A percentile compares a stretch with the other conserved stretches of the same genome.
Evolutionary conservation across 2,329 filamentous ascomycete species (phyloP).

Genomic region (Aaosphaeria arxii): DNA sequence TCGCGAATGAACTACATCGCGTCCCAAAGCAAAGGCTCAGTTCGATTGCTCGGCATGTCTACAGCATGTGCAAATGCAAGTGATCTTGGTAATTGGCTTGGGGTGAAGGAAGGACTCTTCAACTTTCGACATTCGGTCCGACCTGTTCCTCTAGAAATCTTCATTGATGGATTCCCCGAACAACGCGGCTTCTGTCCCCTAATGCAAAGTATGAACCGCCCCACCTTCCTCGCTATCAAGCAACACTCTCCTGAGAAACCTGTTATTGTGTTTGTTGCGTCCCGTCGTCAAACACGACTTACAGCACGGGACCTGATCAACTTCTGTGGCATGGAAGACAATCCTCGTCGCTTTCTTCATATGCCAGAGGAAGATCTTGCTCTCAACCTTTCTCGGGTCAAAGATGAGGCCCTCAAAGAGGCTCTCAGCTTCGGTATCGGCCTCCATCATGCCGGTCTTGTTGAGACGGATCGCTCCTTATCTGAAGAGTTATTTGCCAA

Average conservation of each 20-base stretch:
- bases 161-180: slow-evolving; percentile 96
- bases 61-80: slow-evolving; percentile 95
- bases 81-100: slow-evolving; percentile 93
- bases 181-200: slow-evolving; percentile 92
- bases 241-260: slow-evolving; percentile 94
- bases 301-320: slow-evolving; percentile 97
- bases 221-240: slow-evolving; percentile 94
- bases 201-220: slow-evolving; percentile 99
- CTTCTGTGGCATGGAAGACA: slow-evolving; percentile 97
- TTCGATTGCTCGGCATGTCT: slow-evolving; percentile 96
- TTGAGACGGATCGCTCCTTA: slow-evolving; percentile 88
- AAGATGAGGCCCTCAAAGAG: slow-evolving; percentile 88
- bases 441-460: slow-evolving; percentile 92
- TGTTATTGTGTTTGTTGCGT: slow-evolving; percentile 97
- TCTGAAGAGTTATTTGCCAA: slow-evolving; percentile 93
- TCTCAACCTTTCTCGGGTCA: slow-evolving; percentile 81
- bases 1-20: slow-evolving; percentile 97
- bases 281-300: slow-evolving; percentile 86
- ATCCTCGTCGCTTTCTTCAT: slow-evolving; percentile 84
- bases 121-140: slow-evolving; percentile 97
- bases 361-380: slow-evolving; percentile 96
- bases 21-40: slow-evolving; percentile 83
- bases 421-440: slow-evolving; percentile 97
- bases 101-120: slow-evolving; percentile 91
- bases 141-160: slow-evolving; percentile 91